Conservation (phyloP, 2,329 filamentous ascomycete genomes). For the Fusarium zealandicum region DNA sequence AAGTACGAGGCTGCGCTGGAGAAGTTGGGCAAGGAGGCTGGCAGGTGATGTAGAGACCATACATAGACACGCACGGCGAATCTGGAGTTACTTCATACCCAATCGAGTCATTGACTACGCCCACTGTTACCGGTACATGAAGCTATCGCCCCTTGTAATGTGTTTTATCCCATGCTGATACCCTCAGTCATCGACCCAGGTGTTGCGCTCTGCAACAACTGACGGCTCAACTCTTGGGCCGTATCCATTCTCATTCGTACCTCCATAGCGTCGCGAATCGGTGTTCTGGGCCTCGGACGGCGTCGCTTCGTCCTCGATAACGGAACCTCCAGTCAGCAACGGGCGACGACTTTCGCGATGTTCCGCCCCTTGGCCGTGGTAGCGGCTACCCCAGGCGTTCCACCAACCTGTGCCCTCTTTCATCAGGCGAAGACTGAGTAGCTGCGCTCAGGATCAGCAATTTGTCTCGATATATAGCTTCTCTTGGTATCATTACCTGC, state of each 20-base stretch:
- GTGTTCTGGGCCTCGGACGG: constrained; percentile 12
- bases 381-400: constrained; percentile 36
- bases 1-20: constrained; percentile 65
- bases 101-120: constrained; percentile 5
- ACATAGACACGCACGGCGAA: constrained; percentile 10
- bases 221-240: constrained; percentile 42
- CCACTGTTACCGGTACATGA: neutral
- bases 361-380: constrained; percentile 3
- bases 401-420: constrained; percentile 44
- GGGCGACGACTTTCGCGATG: constrained; percentile 34
- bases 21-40: constrained; percentile 68
- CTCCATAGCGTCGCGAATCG: constrained; percentile 29
- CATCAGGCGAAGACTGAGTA: constrained; percentile 44
- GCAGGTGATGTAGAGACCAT: constrained; percentile 33
- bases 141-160: neutral
- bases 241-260: constrained; percentile 20
- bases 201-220: constrained; percentile 35
- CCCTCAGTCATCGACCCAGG: constrained; percentile 33
- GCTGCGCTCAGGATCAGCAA: constrained; percentile 30
- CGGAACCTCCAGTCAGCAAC: constrained; percentile 43
- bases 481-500: constrained; percentile 54
- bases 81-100: constrained; percentile 29
- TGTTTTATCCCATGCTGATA: neutral
- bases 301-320: constrained; percentile 37
- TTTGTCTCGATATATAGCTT: no score